Percentiles rank a stretch among this genome's conserved stretches.
Conservation (phyloP, 139 green algal species). For the Chlorokybus atmophyticus region DNA sequence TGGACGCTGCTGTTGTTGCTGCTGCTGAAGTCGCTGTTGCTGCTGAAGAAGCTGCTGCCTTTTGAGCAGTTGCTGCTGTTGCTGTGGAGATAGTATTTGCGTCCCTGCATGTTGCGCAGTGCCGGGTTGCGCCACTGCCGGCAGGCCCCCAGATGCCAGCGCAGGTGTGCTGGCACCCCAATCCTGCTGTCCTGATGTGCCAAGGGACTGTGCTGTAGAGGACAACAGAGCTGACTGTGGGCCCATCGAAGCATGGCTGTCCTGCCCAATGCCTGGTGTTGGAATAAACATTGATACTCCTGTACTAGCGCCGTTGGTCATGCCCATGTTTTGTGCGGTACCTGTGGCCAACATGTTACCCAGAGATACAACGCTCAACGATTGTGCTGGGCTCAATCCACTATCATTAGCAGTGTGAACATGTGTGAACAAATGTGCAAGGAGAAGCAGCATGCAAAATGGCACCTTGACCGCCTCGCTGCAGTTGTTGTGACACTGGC, state of each 20-base stretch:
- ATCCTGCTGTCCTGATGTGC: background rate
- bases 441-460: too few relatives aligned
- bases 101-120: background rate
- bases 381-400: too few relatives aligned
- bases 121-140: too few relatives aligned
- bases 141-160: too few relatives aligned
- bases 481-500: too few relatives aligned
- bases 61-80: slow-evolving; percentile 5
- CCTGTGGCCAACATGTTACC: too few relatives aligned
- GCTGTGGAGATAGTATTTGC: background rate
- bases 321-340: too few relatives aligned
- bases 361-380: too few relatives aligned
- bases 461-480: too few relatives aligned
- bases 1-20: slow-evolving; percentile 8
- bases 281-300: background rate
- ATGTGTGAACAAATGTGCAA: too few relatives aligned
- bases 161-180: too few relatives aligned
- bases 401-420: too few relatives aligned
- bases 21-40: slow-evolving; percentile 5
- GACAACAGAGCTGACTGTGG: background rate
- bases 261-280: background rate
- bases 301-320: background rate
- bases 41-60: slow-evolving; percentile 7
- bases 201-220: background rate
- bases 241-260: background rate